Conservation (phyloP, 2,329 filamentous ascomycete species). For the Diplodia mutila region DNA sequence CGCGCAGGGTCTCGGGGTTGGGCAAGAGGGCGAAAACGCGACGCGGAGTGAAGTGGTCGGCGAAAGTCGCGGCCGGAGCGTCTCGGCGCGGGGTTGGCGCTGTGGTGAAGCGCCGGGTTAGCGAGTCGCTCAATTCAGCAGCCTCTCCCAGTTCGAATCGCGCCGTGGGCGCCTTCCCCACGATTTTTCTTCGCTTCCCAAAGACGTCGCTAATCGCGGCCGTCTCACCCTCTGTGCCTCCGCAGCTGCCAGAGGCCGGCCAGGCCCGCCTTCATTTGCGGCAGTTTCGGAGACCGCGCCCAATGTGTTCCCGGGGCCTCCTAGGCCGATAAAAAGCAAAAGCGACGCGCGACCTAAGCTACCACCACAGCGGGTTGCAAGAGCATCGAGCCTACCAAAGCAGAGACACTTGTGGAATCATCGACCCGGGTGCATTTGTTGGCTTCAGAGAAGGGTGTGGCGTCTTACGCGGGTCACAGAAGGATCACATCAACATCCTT, state of each 20-base stretch:
- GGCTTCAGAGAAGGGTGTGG: too few relatives aligned
- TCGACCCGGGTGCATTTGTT: too few relatives aligned
- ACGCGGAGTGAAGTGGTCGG: slow-evolving; percentile 4
- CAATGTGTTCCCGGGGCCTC: background rate
- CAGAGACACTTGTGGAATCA: background rate
- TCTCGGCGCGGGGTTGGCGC: slow-evolving; percentile 6
- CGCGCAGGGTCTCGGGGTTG: slow-evolving; percentile 9
- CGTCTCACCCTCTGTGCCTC: too few relatives aligned
- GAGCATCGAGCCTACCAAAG: too few relatives aligned
- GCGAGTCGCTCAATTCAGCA: background rate
- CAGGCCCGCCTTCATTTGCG: background rate
- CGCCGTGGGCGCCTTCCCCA: background rate
- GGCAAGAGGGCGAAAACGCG: slow-evolving; percentile 1
- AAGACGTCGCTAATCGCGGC: too few relatives aligned
- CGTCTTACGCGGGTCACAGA: too few relatives aligned
- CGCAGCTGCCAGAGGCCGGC: background rate
- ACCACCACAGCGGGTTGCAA: too few relatives aligned
- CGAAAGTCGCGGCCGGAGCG: background rate
- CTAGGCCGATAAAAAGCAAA: too few relatives aligned
- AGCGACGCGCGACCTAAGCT: background rate
- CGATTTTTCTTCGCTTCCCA: background rate
- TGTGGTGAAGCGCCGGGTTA: slow-evolving; percentile 15
- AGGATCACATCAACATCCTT: too few relatives aligned
- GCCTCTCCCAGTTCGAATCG: slow-evolving; percentile 5
- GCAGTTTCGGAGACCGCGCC: background rate